Conservation (phyloP, 129 eudicot genomes). For the Saussurea involucrata region DNA sequence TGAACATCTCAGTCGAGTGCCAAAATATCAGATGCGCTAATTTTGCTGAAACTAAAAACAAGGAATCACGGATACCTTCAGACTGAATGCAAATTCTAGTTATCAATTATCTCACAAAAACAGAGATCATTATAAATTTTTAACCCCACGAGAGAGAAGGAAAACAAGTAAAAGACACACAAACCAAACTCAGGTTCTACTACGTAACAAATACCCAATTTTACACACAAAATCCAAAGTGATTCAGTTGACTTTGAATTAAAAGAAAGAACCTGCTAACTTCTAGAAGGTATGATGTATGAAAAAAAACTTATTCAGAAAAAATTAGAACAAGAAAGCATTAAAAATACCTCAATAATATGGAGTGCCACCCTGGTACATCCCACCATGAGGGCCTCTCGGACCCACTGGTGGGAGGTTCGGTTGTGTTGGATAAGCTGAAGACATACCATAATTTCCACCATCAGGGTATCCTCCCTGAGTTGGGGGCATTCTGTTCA, state of each 20-base stretch:
- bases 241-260: neutral
- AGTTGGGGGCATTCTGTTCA: slow-evolving; percentile 63
- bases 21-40: neutral
- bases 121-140: neutral
- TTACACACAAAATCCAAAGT: neutral
- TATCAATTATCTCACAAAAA: neutral
- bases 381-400: slow-evolving; percentile 62
- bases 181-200: neutral
- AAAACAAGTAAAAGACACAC: neutral
- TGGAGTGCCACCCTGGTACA: slow-evolving; percentile 81
- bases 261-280: neutral
- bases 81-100: neutral
- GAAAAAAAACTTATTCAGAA: neutral
- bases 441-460: slow-evolving; percentile 58
- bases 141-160: neutral
- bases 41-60: neutral
- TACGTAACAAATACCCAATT: neutral
- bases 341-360: slow-evolving; percentile 64
- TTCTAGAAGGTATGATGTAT: neutral
- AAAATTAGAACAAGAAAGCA: neutral
- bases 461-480: slow-evolving; percentile 60
- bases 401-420: slow-evolving; percentile 61
- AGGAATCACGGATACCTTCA: neutral
- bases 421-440: slow-evolving; percentile 52
- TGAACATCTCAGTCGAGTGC: neutral